Evolutionary conservation across 148 eudicot species (phyloP).

Genomic region (Rhododendron williamsianum): DNA sequence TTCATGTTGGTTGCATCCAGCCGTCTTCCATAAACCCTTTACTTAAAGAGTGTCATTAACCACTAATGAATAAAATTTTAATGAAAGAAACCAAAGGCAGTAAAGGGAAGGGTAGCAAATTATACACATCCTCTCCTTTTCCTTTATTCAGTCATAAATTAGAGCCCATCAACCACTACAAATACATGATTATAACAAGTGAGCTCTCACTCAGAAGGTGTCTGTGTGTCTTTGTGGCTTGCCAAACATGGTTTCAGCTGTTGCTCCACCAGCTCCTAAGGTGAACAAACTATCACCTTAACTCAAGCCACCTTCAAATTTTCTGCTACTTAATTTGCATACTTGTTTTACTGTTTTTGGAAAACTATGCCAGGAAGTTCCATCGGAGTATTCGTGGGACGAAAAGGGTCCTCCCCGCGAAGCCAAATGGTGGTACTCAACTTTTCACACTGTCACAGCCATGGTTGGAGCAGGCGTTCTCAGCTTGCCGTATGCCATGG

Average conservation of each 20-base stretch:
- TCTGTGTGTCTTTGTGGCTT: background rate
- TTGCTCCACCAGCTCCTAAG: constrained; percentile 42
- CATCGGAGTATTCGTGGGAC: constrained; percentile 23
- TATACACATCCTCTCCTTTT: background rate
- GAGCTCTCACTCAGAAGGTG: constrained; percentile 14
- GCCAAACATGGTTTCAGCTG: constrained; percentile 38
- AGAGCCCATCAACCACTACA: constrained; percentile 31
- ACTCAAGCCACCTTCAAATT: background rate
- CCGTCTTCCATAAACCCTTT: background rate
- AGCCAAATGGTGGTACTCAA: constrained; percentile 92
- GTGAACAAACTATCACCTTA: constrained; percentile 11
- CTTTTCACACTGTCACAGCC: constrained; percentile 83
- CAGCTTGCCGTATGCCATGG: constrained; percentile 88
- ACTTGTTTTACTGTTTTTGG: background rate
- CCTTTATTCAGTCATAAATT: constrained; percentile 18
- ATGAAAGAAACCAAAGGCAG: constrained; percentile 9
- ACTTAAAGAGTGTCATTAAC: background rate
- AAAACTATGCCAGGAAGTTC: constrained; percentile 29
- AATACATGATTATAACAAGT: constrained; percentile 25
- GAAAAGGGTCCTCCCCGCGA: constrained; percentile 49
- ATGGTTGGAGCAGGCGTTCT: constrained; percentile 94
- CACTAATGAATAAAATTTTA: constrained; percentile 4
- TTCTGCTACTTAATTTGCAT: background rate
- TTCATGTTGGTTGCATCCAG: background rate
- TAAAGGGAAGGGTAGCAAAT: constrained; percentile 16